Base-by-base conservation (phyloP, 2,329 filamentous ascomycete species). In the Colletotrichum lupini region DNA sequence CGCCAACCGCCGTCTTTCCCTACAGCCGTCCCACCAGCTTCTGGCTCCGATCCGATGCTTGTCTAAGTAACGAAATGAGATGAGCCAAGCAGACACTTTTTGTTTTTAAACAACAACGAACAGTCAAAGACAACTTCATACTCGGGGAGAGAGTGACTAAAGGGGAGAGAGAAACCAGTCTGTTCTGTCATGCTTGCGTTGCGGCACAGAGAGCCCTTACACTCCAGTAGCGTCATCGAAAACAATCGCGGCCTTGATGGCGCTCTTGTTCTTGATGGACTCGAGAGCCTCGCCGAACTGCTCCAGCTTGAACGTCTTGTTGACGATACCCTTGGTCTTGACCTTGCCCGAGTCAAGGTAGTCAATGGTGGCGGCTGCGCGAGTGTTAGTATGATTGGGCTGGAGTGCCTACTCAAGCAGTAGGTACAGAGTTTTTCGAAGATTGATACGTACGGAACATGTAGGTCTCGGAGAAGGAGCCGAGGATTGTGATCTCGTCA, bases 231-330 rank as follows among this genome's bases (percentile, higher is more conserved):
- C 69, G 77, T 87, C 90, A 74, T 93, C 91, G 77, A 93, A 94
- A 59, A 91, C 88, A 80, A 94, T 93, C 19, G 91, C 91, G 65
- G 92, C 92, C 86, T 94, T 94, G 80, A 94, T 93, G 72, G 92
- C 92, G 66, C 85, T 89, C 86, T 94, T 93, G 83, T 93, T 91
- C 78, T 87, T 90, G 86, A 94, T 93, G 70, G 89, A 88, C 81
- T 93, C 90, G 76, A 94, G 83, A 74, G 91, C 92, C 80, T 93
- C 90, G 58, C 85, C 90, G 88, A 91, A 94, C 80, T 94, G 87
- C 79, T 94, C 92, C n/a, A 94, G 85, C 83, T 88, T 91, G 84
- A 91, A 94, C 6, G 87, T 89, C 85, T 93, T 93, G 83, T 93
- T 93, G 75, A 93, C 92, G 67, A 94, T 93, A 4, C 92, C 92